Evolutionary conservation across 2,329 filamentous ascomycete species (phyloP), one percentile per base, ranked within the genome.

Genomic region (Ascochyta koolunga): DNA sequence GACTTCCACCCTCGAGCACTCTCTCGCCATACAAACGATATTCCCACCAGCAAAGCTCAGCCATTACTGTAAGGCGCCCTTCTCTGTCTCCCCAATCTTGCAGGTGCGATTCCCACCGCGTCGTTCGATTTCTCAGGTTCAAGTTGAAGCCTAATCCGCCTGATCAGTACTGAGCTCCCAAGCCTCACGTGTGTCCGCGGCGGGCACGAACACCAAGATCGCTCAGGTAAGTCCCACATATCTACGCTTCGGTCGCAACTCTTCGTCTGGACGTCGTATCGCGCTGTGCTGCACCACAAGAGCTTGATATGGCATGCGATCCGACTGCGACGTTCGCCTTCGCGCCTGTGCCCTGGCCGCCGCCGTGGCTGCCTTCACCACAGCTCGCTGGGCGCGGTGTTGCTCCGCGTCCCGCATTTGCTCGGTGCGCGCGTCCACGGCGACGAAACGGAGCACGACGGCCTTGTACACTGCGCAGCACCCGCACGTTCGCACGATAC

Each of bases 401-500:
- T 60, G 60, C 58, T 51, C 59, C 53, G 59, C 60, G 54, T 66
- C 60, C 56, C 60, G 61, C 66, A 47, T 50, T 40, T 44, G 53
- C 24, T 54, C 41, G 16, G 37, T 44, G 59, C 60, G 69, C 70
- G 65, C 66, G 64, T 60, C 58, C 51, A 62, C 60, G 44, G 60
- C 61, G 39, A 64, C 60, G 63, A 59, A 64, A 70, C 67, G 65
- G 54, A 49, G 65, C 63, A 71, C 71, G 55, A 63, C 65, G 55
- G 64, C 61, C 60, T 66, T 66, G 66, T 73, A 60, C 60, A 37
- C 64, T 65, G 54, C 53, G 49, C 53, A 52, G 64, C 31, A 58
- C 57, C 57, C 56, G 55, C 51, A 52, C 44, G 37, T 60, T 60
- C 54, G 59, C 65, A 64, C 62, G 59, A 68, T 68, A 56, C 64